Evolutionary conservation across 192 early-diverging fungal genomes (phyloP).

Genomic region (Lobosporangium transversale): DNA sequence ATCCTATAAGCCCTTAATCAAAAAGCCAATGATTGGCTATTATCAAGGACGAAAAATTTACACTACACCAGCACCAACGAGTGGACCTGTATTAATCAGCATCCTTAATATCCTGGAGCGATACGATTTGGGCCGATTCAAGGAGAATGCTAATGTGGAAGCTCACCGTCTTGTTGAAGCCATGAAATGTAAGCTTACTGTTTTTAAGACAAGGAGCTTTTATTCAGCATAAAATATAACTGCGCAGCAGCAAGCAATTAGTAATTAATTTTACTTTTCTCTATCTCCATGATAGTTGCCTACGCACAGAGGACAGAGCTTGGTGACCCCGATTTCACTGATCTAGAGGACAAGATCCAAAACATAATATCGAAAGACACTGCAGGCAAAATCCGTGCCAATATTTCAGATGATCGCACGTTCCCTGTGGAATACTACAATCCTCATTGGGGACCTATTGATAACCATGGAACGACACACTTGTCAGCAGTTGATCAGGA

Average conservation of each 20-base stretch:
- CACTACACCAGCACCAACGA: constrained; percentile 74
- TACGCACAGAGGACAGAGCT: constrained; percentile 84
- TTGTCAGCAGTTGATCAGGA: constrained; percentile 81
- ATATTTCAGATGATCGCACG: constrained; percentile 78
- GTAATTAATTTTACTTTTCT: neutral
- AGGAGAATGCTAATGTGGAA: constrained; percentile 70
- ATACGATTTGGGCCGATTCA: constrained; percentile 68
- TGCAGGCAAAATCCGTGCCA: constrained; percentile 69
- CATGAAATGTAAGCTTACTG: constrained; percentile 75
- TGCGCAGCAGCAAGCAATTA: too few relatives aligned
- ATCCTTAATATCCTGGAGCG: constrained; percentile 90
- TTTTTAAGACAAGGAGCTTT: too few relatives aligned
- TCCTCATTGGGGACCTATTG: constrained; percentile 77
- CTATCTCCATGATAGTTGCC: constrained; percentile 54
- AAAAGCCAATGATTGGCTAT: constrained; percentile 67
- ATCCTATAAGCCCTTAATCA: constrained; percentile 69
- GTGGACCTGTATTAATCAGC: constrained; percentile 84
- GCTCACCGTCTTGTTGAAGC: constrained; percentile 88
- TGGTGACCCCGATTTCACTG: constrained; percentile 80
- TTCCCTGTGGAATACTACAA: constrained; percentile 80
- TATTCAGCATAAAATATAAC: too few relatives aligned
- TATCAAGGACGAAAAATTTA: constrained; percentile 79
- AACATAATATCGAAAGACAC: constrained; percentile 77
- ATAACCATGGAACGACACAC: constrained; percentile 93
- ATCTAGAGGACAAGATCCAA: constrained; percentile 65